These are phyloP conservation scores for Elongisporangium senticosum DNA, from an alignment of 352 stramenopile species.

Conservation along the genomic window DNA sequence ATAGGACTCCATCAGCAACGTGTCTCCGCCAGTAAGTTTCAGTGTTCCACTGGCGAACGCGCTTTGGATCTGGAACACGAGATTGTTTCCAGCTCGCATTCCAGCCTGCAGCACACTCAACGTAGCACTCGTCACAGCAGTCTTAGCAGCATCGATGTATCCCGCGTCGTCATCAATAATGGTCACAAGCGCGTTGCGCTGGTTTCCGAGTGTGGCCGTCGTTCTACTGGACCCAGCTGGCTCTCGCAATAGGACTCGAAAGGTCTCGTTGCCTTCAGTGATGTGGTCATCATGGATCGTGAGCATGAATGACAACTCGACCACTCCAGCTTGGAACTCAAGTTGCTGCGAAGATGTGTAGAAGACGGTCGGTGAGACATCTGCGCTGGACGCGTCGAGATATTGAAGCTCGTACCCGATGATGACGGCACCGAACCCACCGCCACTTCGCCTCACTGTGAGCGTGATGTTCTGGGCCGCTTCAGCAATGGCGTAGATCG, in stretches of 20 bases:
- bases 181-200: constrained; percentile 55
- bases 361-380: constrained; percentile 81
- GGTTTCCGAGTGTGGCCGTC: constrained; percentile 42
- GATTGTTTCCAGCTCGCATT: constrained; percentile 20
- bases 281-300: constrained; percentile 90
- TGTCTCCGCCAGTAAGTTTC: constrained; percentile 12
- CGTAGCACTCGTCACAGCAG: constrained; percentile 18
- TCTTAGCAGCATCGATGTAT: constrained; percentile 20
- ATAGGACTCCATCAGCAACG: constrained; percentile 41
- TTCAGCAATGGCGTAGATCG: constrained; percentile 82
- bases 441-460: constrained; percentile 81
- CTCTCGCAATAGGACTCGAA: constrained; percentile 46
- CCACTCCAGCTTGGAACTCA: constrained; percentile 70
- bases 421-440: constrained; percentile 65
- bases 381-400: constrained; percentile 56
- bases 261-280: constrained; percentile 59
- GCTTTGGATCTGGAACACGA: constrained; percentile 53
- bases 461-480: constrained; percentile 64
- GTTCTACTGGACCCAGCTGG: constrained; percentile 12
- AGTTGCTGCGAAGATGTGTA: constrained; percentile 85
- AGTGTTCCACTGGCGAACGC: constrained; percentile 32
- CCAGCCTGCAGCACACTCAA: constrained; percentile 10
- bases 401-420: constrained; percentile 86
- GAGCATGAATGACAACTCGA: constrained; percentile 85
- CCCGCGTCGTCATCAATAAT: constrained; percentile 62